These are phyloP conservation scores for Boletus rex-veris DNA, from an alignment of 768 basidiomycete species.

Conservation along the genomic window DNA sequence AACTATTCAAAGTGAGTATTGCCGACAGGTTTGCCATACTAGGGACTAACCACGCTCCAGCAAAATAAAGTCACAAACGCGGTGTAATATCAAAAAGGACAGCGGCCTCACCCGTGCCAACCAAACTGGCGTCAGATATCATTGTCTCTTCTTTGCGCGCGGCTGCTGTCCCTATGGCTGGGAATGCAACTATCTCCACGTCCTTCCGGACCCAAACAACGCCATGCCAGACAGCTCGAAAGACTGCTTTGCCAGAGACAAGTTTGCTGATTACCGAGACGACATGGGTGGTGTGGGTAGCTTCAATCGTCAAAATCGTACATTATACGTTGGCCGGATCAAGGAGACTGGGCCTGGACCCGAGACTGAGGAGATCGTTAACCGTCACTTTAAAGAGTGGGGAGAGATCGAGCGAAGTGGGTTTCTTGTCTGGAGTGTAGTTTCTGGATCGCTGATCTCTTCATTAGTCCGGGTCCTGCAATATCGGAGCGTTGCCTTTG, in stretches of 20 bases:
- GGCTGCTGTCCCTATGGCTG: conserved; percentile 98
- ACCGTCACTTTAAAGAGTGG: conserved; percentile 93
- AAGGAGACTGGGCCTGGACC: conserved; percentile 84
- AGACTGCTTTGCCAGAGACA: conserved; percentile 96
- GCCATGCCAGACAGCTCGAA: conserved; percentile 86
- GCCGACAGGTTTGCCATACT: neutral
- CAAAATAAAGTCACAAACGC: conserved; percentile 91
- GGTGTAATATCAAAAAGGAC: conserved; percentile 85
- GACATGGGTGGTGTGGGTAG: conserved; percentile 99
- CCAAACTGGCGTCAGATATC: conserved; percentile 87
- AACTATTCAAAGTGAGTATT: conserved; percentile 83
- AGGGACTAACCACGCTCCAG: conserved; percentile 36
- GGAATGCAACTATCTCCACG: conserved; percentile 97
- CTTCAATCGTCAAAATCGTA: conserved; percentile 91
- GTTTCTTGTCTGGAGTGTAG: conserved; percentile 29
- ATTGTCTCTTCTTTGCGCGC: conserved; percentile 91
- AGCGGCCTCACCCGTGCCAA: conserved; percentile 94
- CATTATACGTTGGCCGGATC: conserved; percentile 91
- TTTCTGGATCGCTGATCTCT: conserved; percentile 3
- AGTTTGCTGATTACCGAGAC: conserved; percentile 95
- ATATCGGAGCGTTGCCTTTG: conserved; percentile 94
- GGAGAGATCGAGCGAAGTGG: conserved; percentile 88
- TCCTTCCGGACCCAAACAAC: conserved; percentile 67
- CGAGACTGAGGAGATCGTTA: conserved; percentile 90
- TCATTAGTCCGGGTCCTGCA: conserved; percentile 79